Conservation (phyloP, 106 monocot genomes). For the Allium fistulosum region DNA sequence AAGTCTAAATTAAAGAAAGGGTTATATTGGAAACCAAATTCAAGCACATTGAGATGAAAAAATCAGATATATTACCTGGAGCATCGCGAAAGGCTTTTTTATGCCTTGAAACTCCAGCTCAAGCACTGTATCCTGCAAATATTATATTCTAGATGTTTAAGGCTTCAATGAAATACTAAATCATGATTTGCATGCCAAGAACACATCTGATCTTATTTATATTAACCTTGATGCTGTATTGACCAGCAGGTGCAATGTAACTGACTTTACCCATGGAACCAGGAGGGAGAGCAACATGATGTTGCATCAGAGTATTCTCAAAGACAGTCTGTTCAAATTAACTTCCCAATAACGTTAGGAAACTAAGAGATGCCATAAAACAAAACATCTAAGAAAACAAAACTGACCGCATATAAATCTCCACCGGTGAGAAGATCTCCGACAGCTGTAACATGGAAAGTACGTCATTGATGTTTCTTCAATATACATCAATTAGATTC, state of each 20-base stretch:
- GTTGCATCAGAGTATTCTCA: constrained; percentile 96
- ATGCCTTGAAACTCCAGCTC: constrained; percentile 98
- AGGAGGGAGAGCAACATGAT: constrained; percentile 85
- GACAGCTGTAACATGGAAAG: constrained; percentile 31
- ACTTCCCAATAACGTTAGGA: neutral
- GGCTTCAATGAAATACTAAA: too few species aligned
- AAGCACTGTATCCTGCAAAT: constrained; percentile 80
- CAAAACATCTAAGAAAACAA: neutral
- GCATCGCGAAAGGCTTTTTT: constrained; percentile 84
- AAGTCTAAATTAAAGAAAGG: constrained; percentile 32
- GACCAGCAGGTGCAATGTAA: constrained; percentile 90
- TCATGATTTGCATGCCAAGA: neutral
- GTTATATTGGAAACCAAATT: neutral
- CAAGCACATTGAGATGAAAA: neutral
- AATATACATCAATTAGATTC: neutral
- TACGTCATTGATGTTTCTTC: too few species aligned
- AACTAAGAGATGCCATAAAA: neutral
- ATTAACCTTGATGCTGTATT: constrained; percentile 73
- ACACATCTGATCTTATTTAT: neutral
- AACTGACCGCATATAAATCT: constrained; percentile 96
- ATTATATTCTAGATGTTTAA: neutral
- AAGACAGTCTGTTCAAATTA: constrained; percentile 52
- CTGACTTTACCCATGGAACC: constrained; percentile 95
- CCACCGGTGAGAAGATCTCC: constrained; percentile 95
- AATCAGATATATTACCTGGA: constrained; percentile 55